These are phyloP conservation scores for Lichtheimia hyalospora DNA, from an alignment of 371 early-diverging fungal genomes.

Conservation along the genomic window DNA sequence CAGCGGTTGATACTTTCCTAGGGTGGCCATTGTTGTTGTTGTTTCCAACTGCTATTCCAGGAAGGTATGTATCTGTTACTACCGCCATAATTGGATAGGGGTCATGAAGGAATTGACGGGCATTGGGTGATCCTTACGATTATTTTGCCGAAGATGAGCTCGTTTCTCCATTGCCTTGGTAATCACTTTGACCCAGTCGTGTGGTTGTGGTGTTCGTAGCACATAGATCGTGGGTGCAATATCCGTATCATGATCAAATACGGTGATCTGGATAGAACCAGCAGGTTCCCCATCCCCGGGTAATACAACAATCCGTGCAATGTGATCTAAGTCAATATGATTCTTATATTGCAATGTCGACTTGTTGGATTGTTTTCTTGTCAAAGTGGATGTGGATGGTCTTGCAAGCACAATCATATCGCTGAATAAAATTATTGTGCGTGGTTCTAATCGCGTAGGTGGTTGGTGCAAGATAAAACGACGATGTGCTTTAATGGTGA, in stretches of 20 bases:
- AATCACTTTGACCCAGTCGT: neutral
- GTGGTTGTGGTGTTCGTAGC: neutral
- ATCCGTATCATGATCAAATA: neutral
- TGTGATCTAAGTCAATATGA: neutral
- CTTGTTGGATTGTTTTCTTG: neutral
- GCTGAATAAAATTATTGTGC: neutral
- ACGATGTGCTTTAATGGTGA: slow-evolving; percentile 35
- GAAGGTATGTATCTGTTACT: too few relatives aligned
- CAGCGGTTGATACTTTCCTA: too few relatives aligned
- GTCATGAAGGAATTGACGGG: too few relatives aligned
- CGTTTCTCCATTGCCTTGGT: too few relatives aligned
- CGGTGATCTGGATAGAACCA: neutral
- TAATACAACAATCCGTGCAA: neutral
- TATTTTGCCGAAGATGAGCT: too few relatives aligned
- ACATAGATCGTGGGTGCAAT: neutral
- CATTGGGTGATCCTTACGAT: too few relatives aligned
- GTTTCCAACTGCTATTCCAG: too few relatives aligned
- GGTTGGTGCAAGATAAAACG: slow-evolving; percentile 28
- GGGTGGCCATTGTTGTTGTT: too few relatives aligned
- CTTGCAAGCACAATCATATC: neutral
- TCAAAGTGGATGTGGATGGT: too few relatives aligned
- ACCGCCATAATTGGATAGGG: too few relatives aligned
- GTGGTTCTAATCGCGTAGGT: neutral
- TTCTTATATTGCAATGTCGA: slow-evolving; percentile 1
- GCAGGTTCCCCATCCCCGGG: neutral